Conservation (phyloP, 1,284 basidiomycete species). For the Trichosporon sp. region DNA sequence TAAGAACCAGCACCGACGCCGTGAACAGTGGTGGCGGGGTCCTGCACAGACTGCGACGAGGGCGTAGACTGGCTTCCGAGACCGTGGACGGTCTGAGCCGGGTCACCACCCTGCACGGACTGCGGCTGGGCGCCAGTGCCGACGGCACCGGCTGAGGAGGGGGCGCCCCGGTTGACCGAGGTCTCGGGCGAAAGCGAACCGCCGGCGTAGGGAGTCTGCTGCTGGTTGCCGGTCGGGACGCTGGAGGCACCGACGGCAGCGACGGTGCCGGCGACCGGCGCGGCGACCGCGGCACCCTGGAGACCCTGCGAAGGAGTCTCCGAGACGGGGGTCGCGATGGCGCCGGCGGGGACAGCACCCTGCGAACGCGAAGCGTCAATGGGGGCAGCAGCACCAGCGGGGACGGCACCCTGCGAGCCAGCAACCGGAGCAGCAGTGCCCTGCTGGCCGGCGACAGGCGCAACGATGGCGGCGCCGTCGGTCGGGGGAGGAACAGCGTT, state of each 20-base stretch:
- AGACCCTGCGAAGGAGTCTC: neutral
- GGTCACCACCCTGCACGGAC: neutral
- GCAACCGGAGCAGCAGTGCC: no score
- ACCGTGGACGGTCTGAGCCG: neutral
- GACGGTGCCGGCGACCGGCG: neutral
- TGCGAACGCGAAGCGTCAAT: neutral
- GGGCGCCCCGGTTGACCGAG: neutral
- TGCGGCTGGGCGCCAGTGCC: neutral
- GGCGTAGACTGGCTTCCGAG: neutral
- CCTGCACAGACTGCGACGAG: neutral
- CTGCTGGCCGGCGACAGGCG: no score
- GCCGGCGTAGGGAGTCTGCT: neutral
- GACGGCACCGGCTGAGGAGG: conserved; percentile 7
- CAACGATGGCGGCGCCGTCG: neutral
- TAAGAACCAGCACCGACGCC: neutral
- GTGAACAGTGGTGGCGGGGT: neutral
- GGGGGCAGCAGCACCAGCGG: conserved; percentile 6
- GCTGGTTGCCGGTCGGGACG: neutral
- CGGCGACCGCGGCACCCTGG: neutral
- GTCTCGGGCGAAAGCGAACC: neutral
- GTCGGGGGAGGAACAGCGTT: conserved; percentile 6
- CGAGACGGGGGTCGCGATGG: conserved; percentile 7
- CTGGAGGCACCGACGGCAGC: neutral
- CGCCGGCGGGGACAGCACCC: neutral
- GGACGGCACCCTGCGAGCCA: neutral